These are phyloP conservation scores for Colletotrichum sp. DNA, from an alignment of 2,329 filamentous ascomycete species.

Conservation along the genomic window DNA sequence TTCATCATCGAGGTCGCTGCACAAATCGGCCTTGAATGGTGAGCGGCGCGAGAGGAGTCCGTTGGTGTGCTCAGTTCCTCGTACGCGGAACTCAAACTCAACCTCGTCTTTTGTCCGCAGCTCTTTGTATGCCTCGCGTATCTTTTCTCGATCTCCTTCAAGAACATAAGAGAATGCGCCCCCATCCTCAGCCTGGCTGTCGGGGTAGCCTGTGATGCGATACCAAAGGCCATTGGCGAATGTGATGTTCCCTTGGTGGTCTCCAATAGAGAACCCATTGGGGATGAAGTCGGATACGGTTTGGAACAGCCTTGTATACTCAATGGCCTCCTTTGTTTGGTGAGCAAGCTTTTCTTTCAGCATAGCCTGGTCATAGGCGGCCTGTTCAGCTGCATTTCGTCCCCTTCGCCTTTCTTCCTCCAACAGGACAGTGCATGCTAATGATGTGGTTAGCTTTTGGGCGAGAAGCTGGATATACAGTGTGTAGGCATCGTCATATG, in stretches of 20 bases:
- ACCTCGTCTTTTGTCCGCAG: conserved; percentile 40
- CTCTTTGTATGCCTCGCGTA: conserved; percentile 46
- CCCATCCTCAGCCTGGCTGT: conserved; percentile 32
- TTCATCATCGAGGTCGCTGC: conserved; percentile 32
- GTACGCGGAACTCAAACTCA: conserved; percentile 53
- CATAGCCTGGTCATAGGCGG: conserved; percentile 69
- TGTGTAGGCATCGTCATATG: conserved; percentile 76
- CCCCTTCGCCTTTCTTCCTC: conserved; percentile 72
- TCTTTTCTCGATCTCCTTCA: conserved; percentile 48
- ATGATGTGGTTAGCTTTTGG: conserved; percentile 67
- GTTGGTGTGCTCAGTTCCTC: conserved; percentile 19
- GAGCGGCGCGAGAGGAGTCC: conserved; percentile 7
- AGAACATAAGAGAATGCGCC: conserved; percentile 49
- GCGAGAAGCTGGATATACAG: conserved; percentile 64
- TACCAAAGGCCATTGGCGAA: conserved; percentile 75
- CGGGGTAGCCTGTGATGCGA: conserved; percentile 52
- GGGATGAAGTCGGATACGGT: conserved; percentile 76
- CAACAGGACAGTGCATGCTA: conserved; percentile 73
- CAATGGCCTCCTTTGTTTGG: conserved; percentile 52
- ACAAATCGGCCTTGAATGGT: conserved; percentile 26
- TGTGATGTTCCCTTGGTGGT: conserved; percentile 66
- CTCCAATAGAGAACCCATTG: conserved; percentile 75
- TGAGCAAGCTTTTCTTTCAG: conserved; percentile 69
- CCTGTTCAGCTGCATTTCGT: conserved; percentile 59
- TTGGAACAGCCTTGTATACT: conserved; percentile 68